phyloP scores from a whole-genome alignment of 2,329 filamentous ascomycete genomes.

The Fusarium sacchari region DNA sequence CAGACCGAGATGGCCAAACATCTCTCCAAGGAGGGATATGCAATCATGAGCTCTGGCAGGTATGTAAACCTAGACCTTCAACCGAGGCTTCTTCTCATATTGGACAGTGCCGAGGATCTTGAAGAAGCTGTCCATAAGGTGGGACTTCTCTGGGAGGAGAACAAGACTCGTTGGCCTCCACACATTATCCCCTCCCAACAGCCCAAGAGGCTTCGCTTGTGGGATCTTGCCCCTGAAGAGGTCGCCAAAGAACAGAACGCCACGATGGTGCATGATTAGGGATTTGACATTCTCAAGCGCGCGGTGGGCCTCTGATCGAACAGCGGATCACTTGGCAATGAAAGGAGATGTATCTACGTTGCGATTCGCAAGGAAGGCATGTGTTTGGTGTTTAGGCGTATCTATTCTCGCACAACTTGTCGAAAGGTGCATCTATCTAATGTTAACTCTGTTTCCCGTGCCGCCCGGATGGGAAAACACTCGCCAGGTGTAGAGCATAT shows the following conservation, averaged over 20 bases:
- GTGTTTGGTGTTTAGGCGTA: constrained; percentile 29
- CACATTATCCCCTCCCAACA: constrained; percentile 38
- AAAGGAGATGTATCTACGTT: not conserved
- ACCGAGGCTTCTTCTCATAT: not conserved
- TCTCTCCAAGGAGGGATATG: constrained; percentile 78
- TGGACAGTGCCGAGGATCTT: constrained; percentile 45
- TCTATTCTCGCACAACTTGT: constrained; percentile 3
- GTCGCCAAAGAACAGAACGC: constrained; percentile 50
- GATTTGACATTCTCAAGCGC: constrained; percentile 15
- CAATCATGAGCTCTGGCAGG: constrained; percentile 75
- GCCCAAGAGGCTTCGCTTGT: constrained; percentile 44
- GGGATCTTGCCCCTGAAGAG: constrained; percentile 49
- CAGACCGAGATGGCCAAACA: constrained; percentile 86
- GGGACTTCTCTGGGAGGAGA: constrained; percentile 50
- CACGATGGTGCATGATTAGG: constrained; percentile 54
- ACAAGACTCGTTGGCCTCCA: constrained; percentile 49
- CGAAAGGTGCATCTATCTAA: constrained; percentile 18
- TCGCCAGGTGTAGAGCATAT: constrained; percentile 14
- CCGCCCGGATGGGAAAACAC: constrained; percentile 6
- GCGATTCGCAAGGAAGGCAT: not conserved
- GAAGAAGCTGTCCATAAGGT: constrained; percentile 51
- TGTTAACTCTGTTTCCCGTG: constrained; percentile 5
- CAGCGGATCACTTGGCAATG: not conserved
- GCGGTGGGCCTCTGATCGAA: not conserved
- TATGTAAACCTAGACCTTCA: constrained; percentile 51